These are phyloP conservation scores for Hypoxylon sp. DNA, from an alignment of 2,329 filamentous ascomycete species.

Conservation along the genomic window DNA sequence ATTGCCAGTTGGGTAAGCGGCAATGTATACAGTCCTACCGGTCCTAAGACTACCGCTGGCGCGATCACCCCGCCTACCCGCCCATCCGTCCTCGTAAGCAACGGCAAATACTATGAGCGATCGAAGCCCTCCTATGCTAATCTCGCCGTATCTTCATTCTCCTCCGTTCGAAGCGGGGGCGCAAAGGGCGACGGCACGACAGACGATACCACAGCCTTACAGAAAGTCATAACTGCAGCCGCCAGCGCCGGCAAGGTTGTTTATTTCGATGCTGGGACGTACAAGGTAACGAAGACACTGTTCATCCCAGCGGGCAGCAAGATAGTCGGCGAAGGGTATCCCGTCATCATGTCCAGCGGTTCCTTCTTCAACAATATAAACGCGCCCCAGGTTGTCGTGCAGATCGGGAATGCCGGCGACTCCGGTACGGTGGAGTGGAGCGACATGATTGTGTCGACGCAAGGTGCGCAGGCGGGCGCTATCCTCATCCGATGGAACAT, in stretches of 20 bases:
- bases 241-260: constrained; percentile 68
- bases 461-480: constrained; percentile 71
- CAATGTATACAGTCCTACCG: constrained; percentile 70
- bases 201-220: constrained; percentile 81
- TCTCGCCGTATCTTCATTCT: constrained; percentile 70
- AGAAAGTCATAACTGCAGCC: constrained; percentile 71
- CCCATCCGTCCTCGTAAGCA: constrained; percentile 69
- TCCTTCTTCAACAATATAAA: constrained; percentile 64
- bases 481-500: constrained; percentile 78
- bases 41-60: constrained; percentile 65
- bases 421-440: constrained; percentile 72
- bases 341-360: constrained; percentile 67
- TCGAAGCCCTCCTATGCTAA: constrained; percentile 83
- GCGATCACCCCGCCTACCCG: constrained; percentile 61
- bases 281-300: constrained; percentile 70
- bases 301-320: constrained; percentile 64
- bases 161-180: constrained; percentile 77
- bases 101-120: constrained; percentile 74
- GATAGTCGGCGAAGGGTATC: constrained; percentile 73
- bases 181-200: constrained; percentile 80
- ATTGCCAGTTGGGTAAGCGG: constrained; percentile 76
- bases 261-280: constrained; percentile 74
- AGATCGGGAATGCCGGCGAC: constrained; percentile 70
- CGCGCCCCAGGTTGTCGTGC: constrained; percentile 69
- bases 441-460: constrained; percentile 73